These are phyloP conservation scores for Plasmodium reichenowi DNA, from an alignment of 169 alveolate species.

Conservation along the genomic window DNA sequence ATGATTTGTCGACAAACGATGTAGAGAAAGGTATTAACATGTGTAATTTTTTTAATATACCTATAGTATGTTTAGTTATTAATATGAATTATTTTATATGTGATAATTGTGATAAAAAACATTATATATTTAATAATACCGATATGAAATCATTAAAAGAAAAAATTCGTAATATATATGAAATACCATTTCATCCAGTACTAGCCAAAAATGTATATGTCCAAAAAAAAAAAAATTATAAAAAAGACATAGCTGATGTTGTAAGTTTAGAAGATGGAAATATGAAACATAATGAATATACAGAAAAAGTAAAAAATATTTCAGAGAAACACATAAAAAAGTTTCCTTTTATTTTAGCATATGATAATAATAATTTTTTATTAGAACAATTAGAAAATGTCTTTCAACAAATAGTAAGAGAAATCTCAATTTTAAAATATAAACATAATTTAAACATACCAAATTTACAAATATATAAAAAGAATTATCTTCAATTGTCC, in stretches of 20 bases:
- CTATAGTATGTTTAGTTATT: slow-evolving; percentile 94
- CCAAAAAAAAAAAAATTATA: neutral
- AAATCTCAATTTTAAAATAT: slow-evolving; percentile 76
- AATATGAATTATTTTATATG: slow-evolving; percentile 96
- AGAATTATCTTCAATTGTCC: slow-evolving; percentile 45
- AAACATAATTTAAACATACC: slow-evolving; percentile 66
- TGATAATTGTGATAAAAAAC: slow-evolving; percentile 89
- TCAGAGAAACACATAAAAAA: neutral
- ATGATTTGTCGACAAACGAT: slow-evolving; percentile 93
- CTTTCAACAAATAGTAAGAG: slow-evolving; percentile 83
- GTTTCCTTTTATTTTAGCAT: slow-evolving; percentile 89
- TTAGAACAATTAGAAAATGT: slow-evolving; percentile 78
- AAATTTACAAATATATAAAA: slow-evolving; percentile 53
- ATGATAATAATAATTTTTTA: slow-evolving; percentile 81
- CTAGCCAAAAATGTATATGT: slow-evolving; percentile 83
- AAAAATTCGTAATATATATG: slow-evolving; percentile 88
- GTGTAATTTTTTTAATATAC: slow-evolving; percentile 93
- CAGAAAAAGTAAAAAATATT: no score
- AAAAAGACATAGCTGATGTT: neutral
- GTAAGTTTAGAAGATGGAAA: neutral
- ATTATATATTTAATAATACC: slow-evolving; percentile 90
- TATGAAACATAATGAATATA: slow-evolving; percentile 30
- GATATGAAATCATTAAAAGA: slow-evolving; percentile 84
- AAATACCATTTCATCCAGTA: slow-evolving; percentile 86
- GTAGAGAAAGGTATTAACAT: slow-evolving; percentile 95